Conservation (phyloP, 2,329 filamentous ascomycete genomes). For the Dactylellina haptotyla region DNA sequence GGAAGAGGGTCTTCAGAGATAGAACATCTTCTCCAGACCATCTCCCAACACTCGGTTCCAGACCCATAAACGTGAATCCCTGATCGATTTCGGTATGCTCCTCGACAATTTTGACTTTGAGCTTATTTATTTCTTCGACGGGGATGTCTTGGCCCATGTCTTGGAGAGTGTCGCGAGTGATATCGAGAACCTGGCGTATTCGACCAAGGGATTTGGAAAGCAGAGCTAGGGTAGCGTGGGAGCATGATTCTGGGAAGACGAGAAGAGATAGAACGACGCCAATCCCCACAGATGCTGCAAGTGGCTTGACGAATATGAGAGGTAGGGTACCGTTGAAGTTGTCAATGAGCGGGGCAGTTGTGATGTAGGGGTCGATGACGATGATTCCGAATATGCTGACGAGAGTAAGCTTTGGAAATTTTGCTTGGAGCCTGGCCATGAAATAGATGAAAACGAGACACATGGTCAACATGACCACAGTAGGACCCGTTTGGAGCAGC, state of each 20-base stretch:
- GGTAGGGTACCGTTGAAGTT: slow-evolving; percentile 62
- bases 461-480: slow-evolving; percentile 61
- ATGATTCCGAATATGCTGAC: slow-evolving; percentile 65
- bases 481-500: slow-evolving; percentile 65
- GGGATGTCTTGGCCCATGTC: slow-evolving; percentile 32
- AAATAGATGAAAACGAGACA: slow-evolving; percentile 64
- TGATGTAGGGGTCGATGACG: slow-evolving; percentile 64
- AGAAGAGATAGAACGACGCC: slow-evolving; percentile 64
- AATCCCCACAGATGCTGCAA: slow-evolving; percentile 64
- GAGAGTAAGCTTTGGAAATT: slow-evolving; percentile 64
- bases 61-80: slow-evolving; percentile 36
- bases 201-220: slow-evolving; percentile 58
- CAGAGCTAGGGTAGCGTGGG: slow-evolving; percentile 61
- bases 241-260: slow-evolving; percentile 66
- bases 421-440: slow-evolving; percentile 63
- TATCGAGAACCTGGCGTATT: slow-evolving; percentile 24
- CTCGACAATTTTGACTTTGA: slow-evolving; percentile 35
- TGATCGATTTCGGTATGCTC: slow-evolving; percentile 31
- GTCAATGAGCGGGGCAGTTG: slow-evolving; percentile 63
- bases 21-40: slow-evolving; percentile 44
- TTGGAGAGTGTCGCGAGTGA: slow-evolving; percentile 23
- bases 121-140: slow-evolving; percentile 32
- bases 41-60: slow-evolving; percentile 43
- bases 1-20: slow-evolving; percentile 33
- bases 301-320: slow-evolving; percentile 63